Evolutionary conservation across 345 rosid genomes (phyloP).

Genomic region (Trapa incisa): DNA sequence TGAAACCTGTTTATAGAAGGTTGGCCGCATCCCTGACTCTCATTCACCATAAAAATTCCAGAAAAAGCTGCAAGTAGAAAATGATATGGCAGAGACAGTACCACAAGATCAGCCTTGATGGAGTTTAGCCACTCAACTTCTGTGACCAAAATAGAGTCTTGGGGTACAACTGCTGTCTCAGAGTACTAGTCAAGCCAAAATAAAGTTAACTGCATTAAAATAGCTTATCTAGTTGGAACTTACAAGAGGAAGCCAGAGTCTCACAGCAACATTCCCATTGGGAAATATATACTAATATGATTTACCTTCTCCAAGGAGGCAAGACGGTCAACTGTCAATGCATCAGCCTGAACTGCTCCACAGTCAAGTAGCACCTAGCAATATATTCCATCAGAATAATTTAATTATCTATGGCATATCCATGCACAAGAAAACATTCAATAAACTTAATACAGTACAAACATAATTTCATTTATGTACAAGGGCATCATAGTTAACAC

Average conservation of each 20-base stretch:
- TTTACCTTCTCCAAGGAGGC: constrained; percentile 87
- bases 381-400: neutral
- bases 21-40: neutral
- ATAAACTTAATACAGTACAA: neutral
- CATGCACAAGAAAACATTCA: neutral
- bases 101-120: constrained; percentile 91
- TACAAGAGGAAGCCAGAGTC: neutral
- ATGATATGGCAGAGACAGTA: constrained; percentile 13
- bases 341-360: constrained; percentile 98
- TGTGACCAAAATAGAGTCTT: constrained; percentile 62
- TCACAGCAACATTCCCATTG: neutral
- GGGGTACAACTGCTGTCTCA: constrained; percentile 88
- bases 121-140: constrained; percentile 89
- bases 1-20: constrained; percentile 46
- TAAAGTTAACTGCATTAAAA: neutral
- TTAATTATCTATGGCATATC: neutral
- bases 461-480: too few species aligned
- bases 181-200: constrained; percentile 46
- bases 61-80: neutral
- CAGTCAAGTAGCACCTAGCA: constrained; percentile 77
- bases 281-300: neutral
- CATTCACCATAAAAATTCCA: neutral
- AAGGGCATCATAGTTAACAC: too few species aligned
- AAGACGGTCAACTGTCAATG: constrained; percentile 95
- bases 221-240: neutral